Conservation (phyloP, 306 rosid species). For the Rosa chinensis region DNA sequence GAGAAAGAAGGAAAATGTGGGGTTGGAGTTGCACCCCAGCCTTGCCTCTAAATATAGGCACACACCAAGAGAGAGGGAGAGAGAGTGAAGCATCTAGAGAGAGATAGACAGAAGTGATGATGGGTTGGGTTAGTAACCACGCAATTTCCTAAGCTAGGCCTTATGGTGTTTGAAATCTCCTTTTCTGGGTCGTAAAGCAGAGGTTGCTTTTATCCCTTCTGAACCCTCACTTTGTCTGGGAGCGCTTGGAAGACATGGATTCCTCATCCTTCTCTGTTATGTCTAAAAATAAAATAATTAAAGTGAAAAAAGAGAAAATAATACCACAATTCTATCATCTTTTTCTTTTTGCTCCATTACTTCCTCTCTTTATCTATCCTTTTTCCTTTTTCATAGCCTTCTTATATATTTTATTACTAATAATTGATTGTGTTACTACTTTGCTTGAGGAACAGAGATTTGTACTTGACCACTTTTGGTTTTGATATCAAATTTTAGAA, state of each 20-base stretch:
- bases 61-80: conserved; percentile 4
- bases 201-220: conserved; percentile 74
- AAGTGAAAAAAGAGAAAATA: conserved; percentile 40
- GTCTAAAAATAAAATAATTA: conserved; percentile 18
- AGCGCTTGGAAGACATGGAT: conserved; percentile 96
- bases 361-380: conserved; percentile 18
- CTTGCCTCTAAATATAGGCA: conserved; percentile 60
- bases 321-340: conserved; percentile 40
- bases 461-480: conserved; percentile 42
- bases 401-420: conserved; percentile 37
- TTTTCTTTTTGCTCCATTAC: conserved; percentile 38
- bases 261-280: conserved; percentile 52
- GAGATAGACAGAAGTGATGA: background rate
- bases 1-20: conserved; percentile 64
- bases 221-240: conserved; percentile 83
- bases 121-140: conserved; percentile 56
- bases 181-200: conserved; percentile 95
- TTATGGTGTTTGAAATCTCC: conserved; percentile 84
- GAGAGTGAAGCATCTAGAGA: background rate
- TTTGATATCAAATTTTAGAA: conserved; percentile 36
- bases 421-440: conserved; percentile 28
- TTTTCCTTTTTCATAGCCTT: conserved; percentile 25
- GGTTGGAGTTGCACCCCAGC: conserved; percentile 64
- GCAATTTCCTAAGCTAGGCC: conserved; percentile 90
- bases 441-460: conserved; percentile 37